Base-by-base conservation (phyloP, 306 rosid species). In the Cucurbita maxima region DNA sequence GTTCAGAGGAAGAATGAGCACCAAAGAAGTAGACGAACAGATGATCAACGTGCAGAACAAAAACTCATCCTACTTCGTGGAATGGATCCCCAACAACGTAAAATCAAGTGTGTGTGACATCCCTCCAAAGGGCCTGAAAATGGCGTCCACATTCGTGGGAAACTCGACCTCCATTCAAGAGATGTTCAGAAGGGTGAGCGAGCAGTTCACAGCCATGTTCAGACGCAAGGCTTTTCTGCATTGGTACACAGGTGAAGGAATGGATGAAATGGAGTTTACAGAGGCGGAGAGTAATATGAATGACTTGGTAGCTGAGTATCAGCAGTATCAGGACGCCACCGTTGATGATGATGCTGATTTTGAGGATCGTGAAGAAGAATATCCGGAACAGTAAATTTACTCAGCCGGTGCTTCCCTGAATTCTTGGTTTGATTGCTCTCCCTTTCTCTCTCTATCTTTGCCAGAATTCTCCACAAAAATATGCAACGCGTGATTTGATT, bases 191-290 rank as follows among this genome's bases (percentile, higher is more conserved):
- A 86, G 97, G 71, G 97, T 92, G 71, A 89, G 96, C 53, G 97
- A 92, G 85, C 97, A 92, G 78, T 92, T 92, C 78, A 89, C 93
- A 10, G 96, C 96, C 10, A 92, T 92, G 97, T 92, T 76, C 82
- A 82, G 97, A 50, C 94, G 96, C 77, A 92, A 92, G 76, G 97
- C 97, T 64, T 92, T 92, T 59, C 83, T 92, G 94, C 97, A 92
- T 52, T 92, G 97, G 97, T 92, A 92, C 73, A 92, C 94, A 4
- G 97, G 97, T 16, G 97, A 92, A 74, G 97, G 97, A 16, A 92
- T 92, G 97, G 97, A 92, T 30, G 96, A 92, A 79, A 92, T 92
- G 97, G 97, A 92, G 86, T 92, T 92, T 80, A 92, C 97, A 0
- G 97, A 92, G 75, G 96, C 96, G 3, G 96, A 89, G 82, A 92